Base-by-base conservation (phyloP, 768 basidiomycete species). In the Mycena olivaceomarginata region DNA sequence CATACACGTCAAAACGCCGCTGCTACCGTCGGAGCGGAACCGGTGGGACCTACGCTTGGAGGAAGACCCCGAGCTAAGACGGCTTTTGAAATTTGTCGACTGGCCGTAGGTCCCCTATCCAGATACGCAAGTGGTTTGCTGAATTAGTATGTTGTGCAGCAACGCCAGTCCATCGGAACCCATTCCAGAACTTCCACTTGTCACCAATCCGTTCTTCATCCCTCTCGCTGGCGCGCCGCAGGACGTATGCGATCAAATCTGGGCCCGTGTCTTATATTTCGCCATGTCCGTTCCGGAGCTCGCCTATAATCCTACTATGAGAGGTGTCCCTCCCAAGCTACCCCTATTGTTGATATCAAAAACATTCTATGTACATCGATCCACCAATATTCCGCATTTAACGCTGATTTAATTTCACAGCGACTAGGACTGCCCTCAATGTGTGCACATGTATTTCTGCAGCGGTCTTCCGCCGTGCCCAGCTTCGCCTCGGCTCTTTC, bases 201-300 rank as follows among this genome's bases (percentile, higher is more conserved):
- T 51, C 48, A 16, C 48, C 12, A 62, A 67, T 37, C 57, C 59
- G 15, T 51, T 9, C 43, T 76, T 76, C 60, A 45, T 39, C 8
- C 75, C 75, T 6, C 40, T 76, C 66, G n/a, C n/a, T 1, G 48
- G 37, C 4, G 65, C 69, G 5, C 18, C 65, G 39, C 13, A 40
- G 16, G 70, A 60, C 13, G 59, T 62, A 37, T 20, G 51, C n/a
- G 75, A 76, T 3, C 1, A 13, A 3, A 6, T 72, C 4, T 76
- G 70, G 65, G 48, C 16, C 10, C 70, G 70, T 18, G 22, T 76
- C 45, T 20, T 76, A 5, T 76, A 72, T 56, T 72, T 76, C 25
- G 70, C 66, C 0, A 62, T 76, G 75, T 72, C 31, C 3, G 63
- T 72, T 12, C 65, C 65, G 18, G 57, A 64, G 20, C 46, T 62